Evolutionary conservation across 2,329 filamentous ascomycete genomes (phyloP).

Genomic region (Aspergillus unguis): DNA sequence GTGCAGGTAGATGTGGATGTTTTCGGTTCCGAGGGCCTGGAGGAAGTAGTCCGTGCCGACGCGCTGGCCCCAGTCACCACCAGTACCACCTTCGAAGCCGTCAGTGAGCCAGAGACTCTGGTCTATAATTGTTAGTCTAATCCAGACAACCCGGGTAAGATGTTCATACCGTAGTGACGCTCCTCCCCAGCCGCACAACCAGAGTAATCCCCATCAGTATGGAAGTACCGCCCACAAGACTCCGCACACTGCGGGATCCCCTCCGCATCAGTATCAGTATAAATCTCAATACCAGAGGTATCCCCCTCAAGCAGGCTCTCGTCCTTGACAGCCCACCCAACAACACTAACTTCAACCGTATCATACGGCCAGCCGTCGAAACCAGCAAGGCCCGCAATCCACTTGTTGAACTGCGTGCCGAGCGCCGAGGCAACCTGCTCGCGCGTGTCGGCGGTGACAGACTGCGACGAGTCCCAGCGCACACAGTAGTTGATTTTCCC

Average conservation of each 20-base stretch:
- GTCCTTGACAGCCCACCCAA: conserved; percentile 17
- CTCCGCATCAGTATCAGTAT: conserved; percentile 15
- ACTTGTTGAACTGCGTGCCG: conserved; percentile 15
- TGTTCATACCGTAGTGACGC: conserved; percentile 14
- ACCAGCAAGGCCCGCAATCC: conserved; percentile 13
- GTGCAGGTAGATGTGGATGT: conserved; percentile 18
- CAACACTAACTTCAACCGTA: conserved; percentile 14
- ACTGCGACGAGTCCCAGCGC: conserved; percentile 15
- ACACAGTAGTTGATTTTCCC: conserved; percentile 20
- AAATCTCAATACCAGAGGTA: conserved; percentile 14
- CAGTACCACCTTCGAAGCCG: conserved; percentile 15
- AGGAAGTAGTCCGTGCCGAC: conserved; percentile 16
- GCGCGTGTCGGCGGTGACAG: conserved; percentile 10
- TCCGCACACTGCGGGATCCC: conserved; percentile 15
- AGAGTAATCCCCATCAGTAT: conserved; percentile 15
- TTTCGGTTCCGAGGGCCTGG: conserved; percentile 9
- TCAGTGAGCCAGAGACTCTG: conserved; percentile 19
- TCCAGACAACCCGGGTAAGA: fast-evolving
- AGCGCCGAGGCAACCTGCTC: conserved; percentile 10
- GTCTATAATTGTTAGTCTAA: conserved; percentile 5
- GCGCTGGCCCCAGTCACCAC: conserved; percentile 19
- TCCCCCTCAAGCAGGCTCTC: conserved; percentile 11
- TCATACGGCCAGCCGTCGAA: conserved; percentile 18
- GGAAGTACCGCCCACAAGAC: conserved; percentile 16
- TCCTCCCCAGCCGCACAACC: conserved; percentile 8